Evolutionary conservation across 2,329 filamentous ascomycete genomes (phyloP).

Genomic region (Claviceps purpurea): DNA sequence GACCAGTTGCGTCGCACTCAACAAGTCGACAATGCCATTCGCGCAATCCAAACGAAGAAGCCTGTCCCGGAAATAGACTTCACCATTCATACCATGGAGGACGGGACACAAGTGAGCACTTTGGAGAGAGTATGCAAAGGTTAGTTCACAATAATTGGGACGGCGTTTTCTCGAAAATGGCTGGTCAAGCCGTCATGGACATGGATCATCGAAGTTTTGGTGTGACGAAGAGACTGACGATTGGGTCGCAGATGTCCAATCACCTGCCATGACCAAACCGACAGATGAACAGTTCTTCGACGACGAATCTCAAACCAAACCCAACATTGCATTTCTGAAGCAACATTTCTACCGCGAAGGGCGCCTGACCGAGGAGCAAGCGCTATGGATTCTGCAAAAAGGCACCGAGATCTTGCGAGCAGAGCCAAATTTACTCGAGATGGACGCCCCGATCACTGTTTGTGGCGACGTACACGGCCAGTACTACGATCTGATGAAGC

Average conservation of each 20-base stretch:
- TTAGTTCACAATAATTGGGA: slow-evolving; percentile 29
- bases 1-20: slow-evolving; percentile 35
- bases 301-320: slow-evolving; percentile 72
- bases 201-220: neutral
- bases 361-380: slow-evolving; percentile 91
- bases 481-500: slow-evolving; percentile 99
- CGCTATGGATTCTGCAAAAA: slow-evolving; percentile 82
- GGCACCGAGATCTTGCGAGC: slow-evolving; percentile 77
- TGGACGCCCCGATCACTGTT: slow-evolving; percentile 98
- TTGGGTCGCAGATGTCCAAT: slow-evolving; percentile 68
- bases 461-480: slow-evolving; percentile 98
- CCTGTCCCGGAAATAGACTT: slow-evolving; percentile 97
- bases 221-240: slow-evolving; percentile 6
- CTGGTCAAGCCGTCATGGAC: neutral
- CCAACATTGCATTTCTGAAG: slow-evolving; percentile 87
- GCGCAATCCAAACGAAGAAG: slow-evolving; percentile 88
- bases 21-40: slow-evolving; percentile 79
- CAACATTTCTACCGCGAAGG: slow-evolving; percentile 98
- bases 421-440: slow-evolving; percentile 93
- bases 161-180: neutral
- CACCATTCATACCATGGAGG: slow-evolving; percentile 95
- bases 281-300: slow-evolving; percentile 92
- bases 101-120: slow-evolving; percentile 89
- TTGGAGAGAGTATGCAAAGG: slow-evolving; percentile 97
- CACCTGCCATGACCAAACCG: slow-evolving; percentile 83